Conservation (phyloP, 495 filamentous ascomycete species). For the Tuber microsphaerosporum region DNA sequence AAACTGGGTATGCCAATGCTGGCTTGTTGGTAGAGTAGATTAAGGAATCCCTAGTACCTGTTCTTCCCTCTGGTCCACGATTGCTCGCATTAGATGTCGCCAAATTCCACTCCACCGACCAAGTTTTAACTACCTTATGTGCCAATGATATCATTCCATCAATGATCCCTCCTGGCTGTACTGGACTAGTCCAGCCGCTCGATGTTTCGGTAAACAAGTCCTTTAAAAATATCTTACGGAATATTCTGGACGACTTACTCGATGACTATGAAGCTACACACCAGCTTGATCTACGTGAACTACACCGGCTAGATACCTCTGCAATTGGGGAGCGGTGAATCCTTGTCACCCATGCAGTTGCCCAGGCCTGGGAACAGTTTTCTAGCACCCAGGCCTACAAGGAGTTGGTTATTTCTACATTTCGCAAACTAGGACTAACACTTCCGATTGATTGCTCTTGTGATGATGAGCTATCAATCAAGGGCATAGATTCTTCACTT, state of each 20-base stretch:
- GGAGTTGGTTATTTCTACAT: conserved; percentile 12
- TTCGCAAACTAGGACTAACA: conserved; percentile 13
- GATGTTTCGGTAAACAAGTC: conserved; percentile 15
- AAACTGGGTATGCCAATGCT: conserved; percentile 2
- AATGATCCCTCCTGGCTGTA: conserved; percentile 3
- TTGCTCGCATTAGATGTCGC: conserved; percentile 8
- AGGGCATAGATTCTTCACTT: conserved; percentile 9
- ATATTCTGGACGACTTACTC: conserved; percentile 9
- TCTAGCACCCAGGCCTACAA: not conserved
- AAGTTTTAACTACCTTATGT: conserved; percentile 3
- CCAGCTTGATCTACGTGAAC: not conserved
- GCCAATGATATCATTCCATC: conserved; percentile 7
- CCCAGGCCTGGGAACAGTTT: conserved; percentile 10
- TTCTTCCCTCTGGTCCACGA: not conserved
- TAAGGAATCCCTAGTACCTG: conserved; percentile 7
- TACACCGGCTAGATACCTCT: not conserved
- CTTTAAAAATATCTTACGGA: not conserved
- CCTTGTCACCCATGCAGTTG: conserved; percentile 12
- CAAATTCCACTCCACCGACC: conserved; percentile 10
- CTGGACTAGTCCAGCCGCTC: conserved; percentile 9
- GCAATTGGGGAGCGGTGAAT: conserved; percentile 9
- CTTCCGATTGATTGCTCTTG: conserved; percentile 18
- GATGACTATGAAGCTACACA: not conserved
- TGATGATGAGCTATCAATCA: conserved; percentile 18
- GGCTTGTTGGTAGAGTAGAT: conserved; percentile 4